Evolutionary conservation across 805 yeast genomes (phyloP), one percentile per base, ranked within the genome.

Genomic region (Yarrowia sp.): DNA sequence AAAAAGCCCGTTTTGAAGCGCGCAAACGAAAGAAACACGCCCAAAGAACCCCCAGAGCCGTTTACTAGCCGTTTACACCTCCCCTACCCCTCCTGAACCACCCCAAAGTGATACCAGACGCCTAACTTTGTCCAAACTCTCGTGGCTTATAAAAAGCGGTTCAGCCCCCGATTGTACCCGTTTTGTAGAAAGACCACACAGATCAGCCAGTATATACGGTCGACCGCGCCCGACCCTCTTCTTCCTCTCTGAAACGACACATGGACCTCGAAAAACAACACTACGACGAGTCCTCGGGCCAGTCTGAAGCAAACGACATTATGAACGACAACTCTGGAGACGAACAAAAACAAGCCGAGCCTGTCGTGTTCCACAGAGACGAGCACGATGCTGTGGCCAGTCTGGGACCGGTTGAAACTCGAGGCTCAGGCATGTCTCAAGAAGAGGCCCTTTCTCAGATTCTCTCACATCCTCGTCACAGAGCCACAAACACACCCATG

Each of bases 251-350:
- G n/a, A 11, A 36, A 6, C 22, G 26, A 36, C 19, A 16, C 41
- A 51, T 51, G 58, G 58, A 51, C 33, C 58, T 51, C 41, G 58
- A 51, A 33, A 51, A 51, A 22, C 58, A 51, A 22, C 58, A 51
- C 30, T 33, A 51, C 41, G 58, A 51, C 58, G 58, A 33, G 41
- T 51, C 58, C n/a, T 51, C 58, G 17, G 58, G 41, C 16, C 58
- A 51, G 30, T 51, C 58, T 10, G 58, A 51, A 22, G 41, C 41
- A 6, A 33, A 33, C 58, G 58, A 51, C 14, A 51, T 49, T 8
- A 49, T 51, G 41, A 54, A 54, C 48, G 48, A 38, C 8, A 12
- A 52, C 36, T 11, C 17, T 1, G 48, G 14, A 19, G 48, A 26
- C 21, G 62, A 54, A n/a, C 24, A 21, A 8, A 40, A 54, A 26